phyloP scores from a whole-genome alignment of 208 protist genomes.

The Trypanosoma platydactyli region DNA sequence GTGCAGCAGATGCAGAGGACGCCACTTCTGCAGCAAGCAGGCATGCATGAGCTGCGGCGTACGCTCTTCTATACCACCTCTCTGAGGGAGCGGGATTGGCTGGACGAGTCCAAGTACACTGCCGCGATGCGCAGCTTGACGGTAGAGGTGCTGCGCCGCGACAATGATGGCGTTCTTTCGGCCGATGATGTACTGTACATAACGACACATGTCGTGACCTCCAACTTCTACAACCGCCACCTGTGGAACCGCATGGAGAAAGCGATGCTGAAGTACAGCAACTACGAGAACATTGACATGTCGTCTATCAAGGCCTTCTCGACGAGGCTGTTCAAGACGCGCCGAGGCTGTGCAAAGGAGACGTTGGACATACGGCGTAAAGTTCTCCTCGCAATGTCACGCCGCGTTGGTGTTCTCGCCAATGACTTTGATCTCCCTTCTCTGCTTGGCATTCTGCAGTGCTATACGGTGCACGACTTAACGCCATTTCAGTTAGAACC shows the following conservation, averaged over 20 bases:
- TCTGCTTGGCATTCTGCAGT: conserved; percentile 85
- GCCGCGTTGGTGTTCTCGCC: conserved; percentile 70
- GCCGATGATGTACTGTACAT: conserved; percentile 88
- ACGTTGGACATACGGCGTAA: conserved; percentile 85
- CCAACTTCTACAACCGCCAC: conserved; percentile 90
- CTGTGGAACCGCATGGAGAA: conserved; percentile 87
- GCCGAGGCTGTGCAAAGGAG: conserved; percentile 75
- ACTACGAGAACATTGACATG: conserved; percentile 81
- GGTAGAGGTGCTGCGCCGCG: conserved; percentile 78
- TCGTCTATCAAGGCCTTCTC: conserved; percentile 83
- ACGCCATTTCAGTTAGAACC: conserved; percentile 64
- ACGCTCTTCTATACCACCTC: conserved; percentile 85
- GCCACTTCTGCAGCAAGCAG: conserved; percentile 71
- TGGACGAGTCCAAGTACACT: conserved; percentile 61
- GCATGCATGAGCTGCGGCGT: conserved; percentile 88
- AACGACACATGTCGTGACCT: conserved; percentile 74
- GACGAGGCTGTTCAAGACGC: conserved; percentile 86
- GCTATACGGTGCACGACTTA: conserved; percentile 89
- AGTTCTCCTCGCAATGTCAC: conserved; percentile 72
- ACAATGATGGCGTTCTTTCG: conserved; percentile 80
- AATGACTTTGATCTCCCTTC: conserved; percentile 90
- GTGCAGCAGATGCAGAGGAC: conserved; percentile 51
- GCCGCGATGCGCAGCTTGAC: conserved; percentile 79
- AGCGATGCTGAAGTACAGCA: conserved; percentile 41
- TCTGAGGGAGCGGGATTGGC: conserved; percentile 70